These are phyloP conservation scores for Herpetospermum pedunculosum DNA, from an alignment of 306 rosid genomes.

Conservation along the genomic window DNA sequence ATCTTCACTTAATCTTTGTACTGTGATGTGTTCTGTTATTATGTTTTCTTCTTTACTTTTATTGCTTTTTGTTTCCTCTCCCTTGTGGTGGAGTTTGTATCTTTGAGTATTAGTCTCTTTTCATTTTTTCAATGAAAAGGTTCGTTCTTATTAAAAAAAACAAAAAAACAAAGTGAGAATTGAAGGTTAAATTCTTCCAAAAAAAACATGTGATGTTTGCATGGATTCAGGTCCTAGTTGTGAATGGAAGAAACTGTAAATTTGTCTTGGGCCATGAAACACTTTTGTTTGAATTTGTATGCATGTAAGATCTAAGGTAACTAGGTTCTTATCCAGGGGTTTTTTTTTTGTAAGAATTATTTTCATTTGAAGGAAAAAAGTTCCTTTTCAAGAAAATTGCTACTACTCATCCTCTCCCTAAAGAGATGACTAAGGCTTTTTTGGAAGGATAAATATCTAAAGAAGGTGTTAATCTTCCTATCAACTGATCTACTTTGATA, in stretches of 20 bases:
- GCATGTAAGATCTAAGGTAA: background rate
- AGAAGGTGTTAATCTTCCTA: background rate
- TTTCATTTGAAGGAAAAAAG: background rate
- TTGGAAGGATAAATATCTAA: background rate
- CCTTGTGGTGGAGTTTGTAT: too few relatives aligned
- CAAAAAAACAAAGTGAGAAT: too few relatives aligned
- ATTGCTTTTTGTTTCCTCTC: too few relatives aligned
- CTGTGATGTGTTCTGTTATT: too few relatives aligned
- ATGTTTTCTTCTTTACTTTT: too few relatives aligned
- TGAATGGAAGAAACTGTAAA: background rate
- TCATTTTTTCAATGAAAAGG: too few relatives aligned
- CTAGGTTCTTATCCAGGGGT: background rate
- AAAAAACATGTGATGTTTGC: background rate
- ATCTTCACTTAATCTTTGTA: too few relatives aligned
- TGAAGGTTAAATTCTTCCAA: too few relatives aligned
- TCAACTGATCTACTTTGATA: background rate
- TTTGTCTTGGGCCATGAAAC: background rate
- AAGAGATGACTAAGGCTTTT: background rate
- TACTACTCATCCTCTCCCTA: background rate
- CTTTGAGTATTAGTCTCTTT: too few relatives aligned
- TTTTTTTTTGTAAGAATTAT: background rate
- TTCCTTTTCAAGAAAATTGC: background rate
- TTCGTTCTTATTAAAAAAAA: too few relatives aligned
- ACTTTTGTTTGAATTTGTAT: background rate
- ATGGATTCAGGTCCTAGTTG: background rate